Conservation (phyloP, 2,329 filamentous ascomycete species). For the Chaetomiaceae sp. region DNA sequence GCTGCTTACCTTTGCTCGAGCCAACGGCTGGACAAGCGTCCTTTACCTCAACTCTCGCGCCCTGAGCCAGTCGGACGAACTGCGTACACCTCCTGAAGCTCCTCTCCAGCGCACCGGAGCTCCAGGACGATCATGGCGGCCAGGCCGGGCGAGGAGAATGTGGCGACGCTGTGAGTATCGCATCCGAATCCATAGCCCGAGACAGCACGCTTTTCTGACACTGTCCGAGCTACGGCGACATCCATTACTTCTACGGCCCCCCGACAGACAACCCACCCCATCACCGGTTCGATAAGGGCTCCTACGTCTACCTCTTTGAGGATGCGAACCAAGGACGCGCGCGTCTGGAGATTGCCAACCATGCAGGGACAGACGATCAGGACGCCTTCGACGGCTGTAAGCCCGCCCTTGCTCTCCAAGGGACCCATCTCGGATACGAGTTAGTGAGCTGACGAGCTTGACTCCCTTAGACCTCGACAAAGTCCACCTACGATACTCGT, state of each 20-base stretch:
- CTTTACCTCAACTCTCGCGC: too few relatives aligned
- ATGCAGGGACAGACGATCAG: conserved; percentile 68
- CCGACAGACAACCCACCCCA: conserved; percentile 64
- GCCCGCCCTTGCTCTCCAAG: conserved; percentile 31
- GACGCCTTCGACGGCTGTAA: conserved; percentile 75
- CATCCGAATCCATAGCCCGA: neutral
- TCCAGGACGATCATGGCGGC: conserved; percentile 36
- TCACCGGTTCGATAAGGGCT: conserved; percentile 74
- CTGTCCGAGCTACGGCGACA: conserved; percentile 61
- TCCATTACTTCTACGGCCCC: conserved; percentile 75
- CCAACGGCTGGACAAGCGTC: too few relatives aligned
- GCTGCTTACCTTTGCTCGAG: too few relatives aligned
- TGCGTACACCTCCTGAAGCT: neutral
- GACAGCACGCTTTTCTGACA: conserved; percentile 23
- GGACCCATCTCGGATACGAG: fast-evolving
- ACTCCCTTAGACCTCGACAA: conserved; percentile 56
- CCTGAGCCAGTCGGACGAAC: too few relatives aligned
- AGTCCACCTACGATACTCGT: conserved; percentile 63
- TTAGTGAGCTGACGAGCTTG: conserved; percentile 19
- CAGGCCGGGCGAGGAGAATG: conserved; percentile 44
- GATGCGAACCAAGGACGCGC: conserved; percentile 63
- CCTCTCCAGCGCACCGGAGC: neutral
- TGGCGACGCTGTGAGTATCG: conserved; percentile 41
- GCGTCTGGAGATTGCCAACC: conserved; percentile 72
- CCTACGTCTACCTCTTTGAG: conserved; percentile 77